These are phyloP conservation scores for Fabrea salina DNA, from an alignment of 169 alveolate species.

Conservation along the genomic window DNA sequence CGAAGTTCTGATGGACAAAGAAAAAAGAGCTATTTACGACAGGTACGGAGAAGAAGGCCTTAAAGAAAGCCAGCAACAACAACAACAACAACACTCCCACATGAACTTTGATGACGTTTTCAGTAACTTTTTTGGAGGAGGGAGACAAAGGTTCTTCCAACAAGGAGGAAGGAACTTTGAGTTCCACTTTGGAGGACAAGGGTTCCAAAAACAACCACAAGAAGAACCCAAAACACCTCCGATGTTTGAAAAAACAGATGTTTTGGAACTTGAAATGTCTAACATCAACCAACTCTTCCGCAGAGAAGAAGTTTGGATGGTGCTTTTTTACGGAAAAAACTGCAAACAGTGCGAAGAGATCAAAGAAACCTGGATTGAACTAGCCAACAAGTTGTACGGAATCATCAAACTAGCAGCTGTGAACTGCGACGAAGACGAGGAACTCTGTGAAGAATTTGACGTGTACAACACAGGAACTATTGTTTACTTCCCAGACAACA, in stretches of 20 bases:
- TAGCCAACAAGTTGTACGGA: conserved; percentile 82
- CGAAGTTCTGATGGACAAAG: conserved; percentile 87
- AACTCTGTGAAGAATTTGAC: conserved; percentile 78
- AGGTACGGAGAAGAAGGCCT: conserved; percentile 90
- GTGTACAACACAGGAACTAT: conserved; percentile 64
- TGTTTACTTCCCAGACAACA: conserved; percentile 68
- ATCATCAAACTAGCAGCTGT: conserved; percentile 72
- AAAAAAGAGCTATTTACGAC: conserved; percentile 86
- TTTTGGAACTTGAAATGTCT: conserved; percentile 54
- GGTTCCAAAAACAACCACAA: conserved; percentile 30
- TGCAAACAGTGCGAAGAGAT: conserved; percentile 42
- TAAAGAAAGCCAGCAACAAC: conserved; percentile 34
- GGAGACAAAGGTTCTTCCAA: conserved; percentile 34
- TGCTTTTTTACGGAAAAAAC: conserved; percentile 55
- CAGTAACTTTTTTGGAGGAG: conserved; percentile 52
- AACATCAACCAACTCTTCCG: conserved; percentile 56
- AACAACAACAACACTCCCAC: not conserved
- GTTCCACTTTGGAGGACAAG: conserved; percentile 36
- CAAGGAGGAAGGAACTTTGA: conserved; percentile 33
- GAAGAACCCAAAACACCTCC: conserved; percentile 36
- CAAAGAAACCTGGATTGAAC: conserved; percentile 56
- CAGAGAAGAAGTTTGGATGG: conserved; percentile 72
- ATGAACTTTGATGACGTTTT: conserved; percentile 38
- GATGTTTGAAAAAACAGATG: conserved; percentile 66
- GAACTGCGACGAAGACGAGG: conserved; percentile 74